Base-by-base conservation (phyloP, 2,329 filamentous ascomycete species). In the Clarireedia hainanense region DNA sequence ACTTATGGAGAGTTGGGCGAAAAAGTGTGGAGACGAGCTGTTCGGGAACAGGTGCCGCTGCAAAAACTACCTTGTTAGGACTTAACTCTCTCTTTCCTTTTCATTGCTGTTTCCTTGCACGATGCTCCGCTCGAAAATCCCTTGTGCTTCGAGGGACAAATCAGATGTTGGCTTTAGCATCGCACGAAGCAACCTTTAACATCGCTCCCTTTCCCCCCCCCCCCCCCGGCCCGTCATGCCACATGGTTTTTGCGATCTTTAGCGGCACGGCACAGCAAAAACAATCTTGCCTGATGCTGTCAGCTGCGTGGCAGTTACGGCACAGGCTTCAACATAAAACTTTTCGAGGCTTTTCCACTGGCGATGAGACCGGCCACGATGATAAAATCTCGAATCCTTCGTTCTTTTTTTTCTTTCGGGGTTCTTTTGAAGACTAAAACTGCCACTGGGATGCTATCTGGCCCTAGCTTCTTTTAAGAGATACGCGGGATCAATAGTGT, bases 201-300 rank as follows among this genome's bases (percentile, higher is more conserved):
- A 45, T n/a, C 39, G 5, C 39, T 46, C 30, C 27, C 27, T 24
- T 52, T 12, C 43, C 46, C 20, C 47, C 39, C 30, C 27, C 27
- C n/a, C 46, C 10, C 43, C 46, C 20, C 47, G 46, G 46, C 46
- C 52, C 20, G 46, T 50, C 26, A 43, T 55, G 52, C 52, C 52
- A 55, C 46, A 55, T 55, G 52, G 46, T 43, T 50, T 55, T 45
- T 42, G 20, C 36, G 47, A 55, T 55, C 46, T 50, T 50, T 50
- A 55, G 52, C 46, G 37, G 46, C 52, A 55, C 47, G 52, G 52
- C 47, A 55, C 52, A 55, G 52, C 37, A 55, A 54, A 34, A 54
- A 42, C 52, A 49, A 54, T 49, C 52, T 54, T 54, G 52, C 52
- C 45, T 54, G 52, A 54, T 54, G 45, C 47, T 50, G 52, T 55